These are phyloP conservation scores for Sanguinoderma infundibulare DNA, from an alignment of 1,284 basidiomycete genomes.

Conservation along the genomic window DNA sequence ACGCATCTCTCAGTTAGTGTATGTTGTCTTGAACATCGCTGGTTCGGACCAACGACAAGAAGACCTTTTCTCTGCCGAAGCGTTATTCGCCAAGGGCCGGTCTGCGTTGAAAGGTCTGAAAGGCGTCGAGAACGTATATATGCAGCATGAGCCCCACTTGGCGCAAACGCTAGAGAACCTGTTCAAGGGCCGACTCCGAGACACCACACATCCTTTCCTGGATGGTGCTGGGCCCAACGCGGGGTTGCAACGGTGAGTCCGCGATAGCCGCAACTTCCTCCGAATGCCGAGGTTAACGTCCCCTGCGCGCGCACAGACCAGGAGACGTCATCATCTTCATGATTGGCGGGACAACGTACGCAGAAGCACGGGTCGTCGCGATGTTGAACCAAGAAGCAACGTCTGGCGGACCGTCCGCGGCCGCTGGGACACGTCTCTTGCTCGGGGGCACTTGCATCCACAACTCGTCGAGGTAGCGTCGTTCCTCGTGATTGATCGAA, in stretches of 20 bases:
- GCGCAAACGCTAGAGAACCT: slow-evolving; percentile 92
- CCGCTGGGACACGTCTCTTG: slow-evolving; percentile 70
- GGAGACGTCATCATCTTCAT: slow-evolving; percentile 96
- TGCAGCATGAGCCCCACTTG: slow-evolving; percentile 95
- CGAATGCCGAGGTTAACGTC: slow-evolving; percentile 3
- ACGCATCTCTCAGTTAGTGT: slow-evolving; percentile 72
- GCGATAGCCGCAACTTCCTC: background rate
- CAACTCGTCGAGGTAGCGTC: slow-evolving; percentile 82
- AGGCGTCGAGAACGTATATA: slow-evolving; percentile 99
- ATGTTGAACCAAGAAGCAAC: slow-evolving; percentile 82
- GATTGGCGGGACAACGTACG: slow-evolving; percentile 93
- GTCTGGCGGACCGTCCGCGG: slow-evolving; percentile 49
- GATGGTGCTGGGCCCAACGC: slow-evolving; percentile 73
- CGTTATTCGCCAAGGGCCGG: slow-evolving; percentile 92
- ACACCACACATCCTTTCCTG: slow-evolving; percentile 90
- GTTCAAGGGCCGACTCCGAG: slow-evolving; percentile 85
- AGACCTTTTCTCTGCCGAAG: slow-evolving; percentile 96
- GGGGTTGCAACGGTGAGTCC: slow-evolving; percentile 63
- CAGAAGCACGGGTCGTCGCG: slow-evolving; percentile 85
- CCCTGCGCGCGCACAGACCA: slow-evolving; percentile 65
- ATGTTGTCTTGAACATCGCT: slow-evolving; percentile 91
- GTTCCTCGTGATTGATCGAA: slow-evolving; percentile 11
- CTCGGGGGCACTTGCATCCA: slow-evolving; percentile 93
- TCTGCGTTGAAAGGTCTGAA: slow-evolving; percentile 96
- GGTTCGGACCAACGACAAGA: slow-evolving; percentile 97